A percentile compares a stretch with the other conserved stretches of the same genome.
phyloP scores from a whole-genome alignment of 2,329 filamentous ascomycete genomes.

The Achaetomium macrosporum region DNA sequence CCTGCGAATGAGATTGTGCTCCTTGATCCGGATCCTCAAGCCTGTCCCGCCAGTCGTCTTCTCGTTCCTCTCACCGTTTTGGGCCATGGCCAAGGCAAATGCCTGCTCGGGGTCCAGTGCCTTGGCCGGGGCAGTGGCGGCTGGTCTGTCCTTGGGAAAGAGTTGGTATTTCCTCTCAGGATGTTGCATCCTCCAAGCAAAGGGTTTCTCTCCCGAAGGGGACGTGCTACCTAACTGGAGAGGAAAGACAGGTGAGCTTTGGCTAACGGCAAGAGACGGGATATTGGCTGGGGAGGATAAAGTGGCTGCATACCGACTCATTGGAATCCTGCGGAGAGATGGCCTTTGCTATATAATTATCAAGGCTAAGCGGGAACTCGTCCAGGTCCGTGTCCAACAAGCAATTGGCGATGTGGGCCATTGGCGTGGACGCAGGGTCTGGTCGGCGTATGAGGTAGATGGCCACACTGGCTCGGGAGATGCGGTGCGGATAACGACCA shows the following conservation, averaged over 20 bases:
- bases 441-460: conserved; percentile 26
- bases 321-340: conserved; percentile 41
- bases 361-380: conserved; percentile 33
- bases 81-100: conserved; percentile 38
- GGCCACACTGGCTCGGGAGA: conserved; percentile 27
- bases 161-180: conserved; percentile 56
- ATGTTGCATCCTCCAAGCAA: conserved; percentile 55
- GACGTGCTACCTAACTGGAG: conserved; percentile 26
- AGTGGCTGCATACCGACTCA: conserved; percentile 40
- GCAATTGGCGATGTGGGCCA: conserved; percentile 59
- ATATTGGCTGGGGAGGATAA: conserved; percentile 18
- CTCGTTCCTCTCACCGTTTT: conserved; percentile 36
- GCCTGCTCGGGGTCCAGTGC: conserved; percentile 47
- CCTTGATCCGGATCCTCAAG: conserved; percentile 50
- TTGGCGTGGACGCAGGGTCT: conserved; percentile 31
- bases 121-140: conserved; percentile 38
- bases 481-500: conserved; percentile 28
- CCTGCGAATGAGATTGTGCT: conserved; percentile 51
- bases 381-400: conserved; percentile 45
- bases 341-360: conserved; percentile 47
- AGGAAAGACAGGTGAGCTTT: conserved; percentile 22
- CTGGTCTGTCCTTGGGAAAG: conserved; percentile 50
- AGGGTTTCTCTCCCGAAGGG: conserved; percentile 40
- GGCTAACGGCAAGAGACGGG: conserved; percentile 14
- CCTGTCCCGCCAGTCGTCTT: conserved; percentile 34